Base-by-base conservation (phyloP, 164 flowering plant genomes). In the Vitis cinerea region DNA sequence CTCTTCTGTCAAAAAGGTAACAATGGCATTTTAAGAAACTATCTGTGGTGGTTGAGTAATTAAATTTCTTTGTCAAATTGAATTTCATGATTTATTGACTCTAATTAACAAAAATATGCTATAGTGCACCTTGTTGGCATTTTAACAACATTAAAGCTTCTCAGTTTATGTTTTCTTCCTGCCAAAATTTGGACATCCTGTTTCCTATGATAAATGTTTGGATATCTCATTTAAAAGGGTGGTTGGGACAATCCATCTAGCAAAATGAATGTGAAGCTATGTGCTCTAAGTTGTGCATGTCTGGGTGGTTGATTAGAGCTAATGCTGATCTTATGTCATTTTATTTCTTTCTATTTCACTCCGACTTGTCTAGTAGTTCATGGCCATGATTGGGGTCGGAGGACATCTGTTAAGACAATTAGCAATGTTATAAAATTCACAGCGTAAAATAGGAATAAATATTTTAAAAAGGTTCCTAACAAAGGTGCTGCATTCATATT, bases 1-100 rank as follows among this genome's bases (percentile, higher is more conserved):
- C 59, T 83, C 84, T 71, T 85, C 89, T 61, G 86, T 78, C 19
- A 87, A 83, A 81, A 86, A 83, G 89, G 95, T 89, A 74, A 17
- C 27, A 15, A 8, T 61, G 44, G 49, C 19, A 23, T 54, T 59
- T 16, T 13, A 8, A 13, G 66, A 10, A 30, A n/a, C 19, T 44
- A 37, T 37, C 4, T 37, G 44, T 37, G 44, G 44, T 37, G 44
- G 44, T 37, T 37, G 7, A 37, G 44, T 37, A 6, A 37, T 37
- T 37, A 37, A 37, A 37, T 37, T 10, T 15, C 29, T 48, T 57
- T 0, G 44, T 52, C 5, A 29, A 13, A 23, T 55, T 1, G 15
- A 55, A 53, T n/a, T 66, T 31, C 48, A 16, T 31, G 60, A 12
- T 66, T 53, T n/a, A 12, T 31, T 48, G 11, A 47, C n/a, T 50